Base-by-base conservation (phyloP, 2,329 filamentous ascomycete genomes). In the Botryotinia narcissicola region DNA sequence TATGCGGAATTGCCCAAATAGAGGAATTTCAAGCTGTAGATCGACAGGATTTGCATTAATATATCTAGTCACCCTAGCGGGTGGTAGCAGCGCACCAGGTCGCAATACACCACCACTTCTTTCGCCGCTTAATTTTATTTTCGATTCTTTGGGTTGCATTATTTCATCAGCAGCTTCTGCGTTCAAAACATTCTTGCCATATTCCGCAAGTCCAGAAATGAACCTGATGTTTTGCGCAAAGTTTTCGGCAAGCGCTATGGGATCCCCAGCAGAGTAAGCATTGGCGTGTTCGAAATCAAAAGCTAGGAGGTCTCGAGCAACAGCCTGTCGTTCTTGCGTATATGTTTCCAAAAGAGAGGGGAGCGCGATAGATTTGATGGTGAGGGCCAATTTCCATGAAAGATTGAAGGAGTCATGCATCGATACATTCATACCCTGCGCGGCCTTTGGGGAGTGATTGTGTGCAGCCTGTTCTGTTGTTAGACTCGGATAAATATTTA, bases 1-100 rank as follows among this genome's bases (percentile, higher is more conserved):
- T 63, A 94, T 87, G 67, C 91, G 87, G 84, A 94, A 95, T 79
- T 95, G 92, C 40, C 92, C 90, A 9, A 94, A 84, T 82, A 93
- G 88, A 1, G 92, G 92, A 62, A 94, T 92, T 78, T 94, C 92
- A 9, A 93, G 88, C 80, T 95, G 91, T 42, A 94, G 84, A 77
- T 94, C 90, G 60, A 95, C 89, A 0, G 92, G 92, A 78, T 94
- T 95, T 5, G 92, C 90, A 81, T 95, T 92, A 70, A 94, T 87
- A 79, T 91, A 94, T 42, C 92, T 87, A 0, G 91, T 92, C 29
- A 91, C 91, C 81, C 89, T 92, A 59, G 90, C 90, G 3, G 92
- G 92, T 4, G 84, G 84, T 16, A 87, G 81, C 0, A 89, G 79
- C 9, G 80, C 77, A 0, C 84, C 84, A 0, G 84, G 81, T 40